These are phyloP conservation scores for Zelonia costaricensis DNA, from an alignment of 208 protist species.

Conservation along the genomic window DNA sequence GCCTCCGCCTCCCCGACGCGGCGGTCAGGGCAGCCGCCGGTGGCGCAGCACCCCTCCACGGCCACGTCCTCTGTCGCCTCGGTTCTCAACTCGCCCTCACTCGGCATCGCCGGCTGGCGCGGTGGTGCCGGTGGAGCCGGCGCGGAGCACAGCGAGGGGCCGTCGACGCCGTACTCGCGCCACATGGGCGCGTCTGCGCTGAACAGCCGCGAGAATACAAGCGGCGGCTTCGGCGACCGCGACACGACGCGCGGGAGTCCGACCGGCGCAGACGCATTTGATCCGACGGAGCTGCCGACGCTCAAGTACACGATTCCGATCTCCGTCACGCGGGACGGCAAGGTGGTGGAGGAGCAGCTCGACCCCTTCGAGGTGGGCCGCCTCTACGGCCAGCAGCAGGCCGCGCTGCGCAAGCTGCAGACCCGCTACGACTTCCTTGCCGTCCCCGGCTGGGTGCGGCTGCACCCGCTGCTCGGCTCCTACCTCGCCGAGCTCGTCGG, in stretches of 20 bases:
- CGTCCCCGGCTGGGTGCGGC: constrained; percentile 81
- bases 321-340: constrained; percentile 46
- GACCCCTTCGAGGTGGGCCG: constrained; percentile 60
- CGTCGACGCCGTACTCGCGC: background rate
- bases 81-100: constrained; percentile 1
- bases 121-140: background rate
- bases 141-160: background rate
- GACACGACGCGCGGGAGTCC: background rate
- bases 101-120: constrained; percentile 10
- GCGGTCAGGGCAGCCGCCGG: too few species aligned
- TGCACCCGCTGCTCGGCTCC: constrained; percentile 79
- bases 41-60: constrained; percentile 13
- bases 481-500: constrained; percentile 81
- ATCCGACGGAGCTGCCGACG: constrained; percentile 27
- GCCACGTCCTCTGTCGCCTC: background rate
- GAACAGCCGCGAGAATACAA: background rate
- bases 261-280: constrained; percentile 8
- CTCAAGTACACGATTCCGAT: constrained; percentile 39
- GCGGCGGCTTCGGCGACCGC: background rate
- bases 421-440: constrained; percentile 67
- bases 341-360: constrained; percentile 48
- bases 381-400: constrained; percentile 71
- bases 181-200: background rate
- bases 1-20: background rate
- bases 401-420: constrained; percentile 55